Conservation (phyloP, 2,329 filamentous ascomycete genomes). For the Gaeumannomyces tritici region DNA sequence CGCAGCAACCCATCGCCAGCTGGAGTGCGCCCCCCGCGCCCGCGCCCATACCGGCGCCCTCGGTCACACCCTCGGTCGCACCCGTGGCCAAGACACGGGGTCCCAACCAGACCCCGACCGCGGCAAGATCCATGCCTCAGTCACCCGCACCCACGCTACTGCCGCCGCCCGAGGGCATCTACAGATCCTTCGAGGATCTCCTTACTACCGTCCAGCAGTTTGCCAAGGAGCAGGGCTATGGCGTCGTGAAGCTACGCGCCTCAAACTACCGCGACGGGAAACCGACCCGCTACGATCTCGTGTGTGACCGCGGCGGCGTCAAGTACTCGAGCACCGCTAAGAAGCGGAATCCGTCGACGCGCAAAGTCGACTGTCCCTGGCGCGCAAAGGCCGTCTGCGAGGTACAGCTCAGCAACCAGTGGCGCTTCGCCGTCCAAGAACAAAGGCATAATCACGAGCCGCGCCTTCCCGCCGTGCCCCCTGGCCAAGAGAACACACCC, state of each 20-base stretch:
- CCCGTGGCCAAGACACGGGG: constrained; percentile 3
- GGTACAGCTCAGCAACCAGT: constrained; percentile 52
- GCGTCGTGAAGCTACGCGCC: constrained; percentile 52
- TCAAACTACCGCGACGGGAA: constrained; percentile 56
- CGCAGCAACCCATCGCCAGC: constrained; percentile 14
- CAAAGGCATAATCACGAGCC: constrained; percentile 53
- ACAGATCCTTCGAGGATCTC: constrained; percentile 48
- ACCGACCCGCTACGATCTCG: constrained; percentile 52
- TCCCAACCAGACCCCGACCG: constrained; percentile 12
- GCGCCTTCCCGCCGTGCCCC: constrained; percentile 40
- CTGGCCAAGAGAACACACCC: constrained; percentile 48
- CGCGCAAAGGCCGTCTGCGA: constrained; percentile 55
- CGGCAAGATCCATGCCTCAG: constrained; percentile 16
- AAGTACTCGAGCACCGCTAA: constrained; percentile 57
- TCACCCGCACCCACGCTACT: constrained; percentile 36
- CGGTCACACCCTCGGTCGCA: constrained; percentile 4
- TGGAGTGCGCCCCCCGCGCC: constrained; percentile 12
- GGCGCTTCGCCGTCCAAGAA: constrained; percentile 54
- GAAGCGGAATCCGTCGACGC: constrained; percentile 54
- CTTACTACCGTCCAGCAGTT: constrained; percentile 47
- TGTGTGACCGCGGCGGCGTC: constrained; percentile 53
- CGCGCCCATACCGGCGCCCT: constrained; percentile 9
- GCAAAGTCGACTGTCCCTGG: constrained; percentile 55
- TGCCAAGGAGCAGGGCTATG: constrained; percentile 53
- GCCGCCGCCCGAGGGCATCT: constrained; percentile 51